phyloP scores from a whole-genome alignment of 2,329 filamentous ascomycete genomes.

The Kalmusia sp. region DNA sequence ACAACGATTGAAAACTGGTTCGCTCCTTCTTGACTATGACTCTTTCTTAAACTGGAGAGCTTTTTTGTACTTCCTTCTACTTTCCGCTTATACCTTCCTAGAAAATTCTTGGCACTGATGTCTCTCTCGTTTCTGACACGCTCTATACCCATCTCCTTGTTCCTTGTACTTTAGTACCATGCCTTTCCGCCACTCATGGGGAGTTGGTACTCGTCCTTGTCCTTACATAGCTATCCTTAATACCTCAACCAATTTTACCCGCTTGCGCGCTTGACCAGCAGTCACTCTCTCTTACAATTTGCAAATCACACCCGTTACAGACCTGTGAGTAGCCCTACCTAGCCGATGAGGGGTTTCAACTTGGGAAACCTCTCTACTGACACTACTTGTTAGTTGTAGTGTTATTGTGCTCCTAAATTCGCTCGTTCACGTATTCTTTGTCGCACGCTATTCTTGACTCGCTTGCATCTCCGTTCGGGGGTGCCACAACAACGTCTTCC shows the following conservation, averaged over 20 bases:
- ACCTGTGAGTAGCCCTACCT: background rate
- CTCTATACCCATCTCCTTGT: constrained; percentile 21
- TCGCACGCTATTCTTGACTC: background rate
- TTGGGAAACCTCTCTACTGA: too few relatives aligned
- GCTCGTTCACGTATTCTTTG: background rate
- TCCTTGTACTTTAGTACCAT: background rate
- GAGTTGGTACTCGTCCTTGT: background rate
- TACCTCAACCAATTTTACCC: background rate
- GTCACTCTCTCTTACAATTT: background rate
- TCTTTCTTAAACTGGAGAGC: background rate
- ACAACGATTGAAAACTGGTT: constrained; percentile 20
- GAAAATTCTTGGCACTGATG: background rate
- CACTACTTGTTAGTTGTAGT: background rate
- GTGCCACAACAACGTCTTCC: constrained; percentile 53
- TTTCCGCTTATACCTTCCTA: constrained; percentile 12
- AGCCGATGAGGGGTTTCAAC: background rate
- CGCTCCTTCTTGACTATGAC: background rate
- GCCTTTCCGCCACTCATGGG: background rate
- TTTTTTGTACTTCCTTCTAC: constrained; percentile 21
- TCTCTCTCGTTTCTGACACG: constrained; percentile 13
- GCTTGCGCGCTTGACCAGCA: background rate
- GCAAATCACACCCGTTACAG: background rate
- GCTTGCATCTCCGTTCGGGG: constrained; percentile 28
- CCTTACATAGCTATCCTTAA: background rate
- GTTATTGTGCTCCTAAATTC: background rate